Evolutionary conservation across 306 rosid species (phyloP), one percentile per base, ranked within the genome.

Genomic region (Citrullus colocynthis): DNA sequence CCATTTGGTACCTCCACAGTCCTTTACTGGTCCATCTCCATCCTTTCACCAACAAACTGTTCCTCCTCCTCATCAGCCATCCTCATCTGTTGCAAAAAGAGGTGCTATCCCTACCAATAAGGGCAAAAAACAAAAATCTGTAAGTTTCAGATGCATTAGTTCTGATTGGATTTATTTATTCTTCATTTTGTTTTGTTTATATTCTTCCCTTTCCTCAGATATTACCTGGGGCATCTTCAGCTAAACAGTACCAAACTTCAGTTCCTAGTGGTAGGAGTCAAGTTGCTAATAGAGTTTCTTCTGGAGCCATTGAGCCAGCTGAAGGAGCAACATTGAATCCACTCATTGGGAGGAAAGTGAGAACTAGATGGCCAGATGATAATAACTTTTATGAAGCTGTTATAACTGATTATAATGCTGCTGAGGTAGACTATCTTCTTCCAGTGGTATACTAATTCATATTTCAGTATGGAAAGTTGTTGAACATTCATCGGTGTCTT

Each of bases 301-400:
- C 97, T 2, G 87, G 90, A 80, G 86, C 88, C 7, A 56, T 81
- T 77, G 96, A 88, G 81, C 93, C 65, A 80, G 84, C 87, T 42
- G 96, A 93, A 54, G 97, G 90, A 77, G 81, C 85, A 66, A 65
- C 87, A 20, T 52, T 74, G 78, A 88, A 85, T 84, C 81, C 97
- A 61, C 83, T 91, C 58, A 83, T 91, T 76, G 94, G 94, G 78
- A 88, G 91, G 85, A 91, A 86, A 90, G 94, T 93, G 59, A 90
- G 91, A 69, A 91, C 97, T 34, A 88, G 91, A 88, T 93, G 98
- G 98, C 98, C 98, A 2, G 97, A 91, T 85, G 97, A 94, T 83
- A 94, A 94, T 83, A 88, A 86, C 82, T 94, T 94, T 79, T 94
- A 94, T 83, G 98, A 90, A 88, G 97, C 98, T 49, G 86, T 91